Percentiles rank a stretch among this genome's conserved stretches.
Conservation (phyloP, 2,329 filamentous ascomycete genomes). For the Pseudogymnoascus sp. region DNA sequence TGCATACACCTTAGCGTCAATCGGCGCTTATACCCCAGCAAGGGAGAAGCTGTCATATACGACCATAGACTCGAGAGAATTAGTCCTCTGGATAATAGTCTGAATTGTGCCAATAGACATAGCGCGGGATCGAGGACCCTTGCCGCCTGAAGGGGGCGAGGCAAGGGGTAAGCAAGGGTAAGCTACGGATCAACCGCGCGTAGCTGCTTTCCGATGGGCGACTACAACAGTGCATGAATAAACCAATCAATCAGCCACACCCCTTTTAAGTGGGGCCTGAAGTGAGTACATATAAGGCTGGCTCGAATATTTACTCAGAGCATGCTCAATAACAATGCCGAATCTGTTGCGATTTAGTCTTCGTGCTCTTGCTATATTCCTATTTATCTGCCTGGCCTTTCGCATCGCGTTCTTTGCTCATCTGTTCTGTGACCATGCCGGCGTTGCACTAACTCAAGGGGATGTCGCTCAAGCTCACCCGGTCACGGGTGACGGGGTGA, state of each 20-base stretch:
- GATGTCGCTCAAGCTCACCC: conserved; percentile 9
- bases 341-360: background rate
- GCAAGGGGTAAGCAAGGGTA: background rate
- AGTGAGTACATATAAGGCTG: too few relatives aligned
- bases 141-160: background rate
- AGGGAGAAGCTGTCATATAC: too few relatives aligned
- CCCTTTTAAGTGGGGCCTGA: too few relatives aligned
- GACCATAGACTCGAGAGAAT: background rate
- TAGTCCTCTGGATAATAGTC: background rate
- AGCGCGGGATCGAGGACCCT: background rate
- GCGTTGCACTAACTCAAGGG: conserved; percentile 14
- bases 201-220: too few relatives aligned
- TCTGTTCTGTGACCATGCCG: conserved; percentile 17
- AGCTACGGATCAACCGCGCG: background rate
- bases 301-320: background rate
- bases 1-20: too few relatives aligned
- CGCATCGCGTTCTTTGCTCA: conserved; percentile 13
- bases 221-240: too few relatives aligned
- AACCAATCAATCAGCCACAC: too few relatives aligned
- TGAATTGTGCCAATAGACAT: background rate
- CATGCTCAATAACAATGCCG: background rate
- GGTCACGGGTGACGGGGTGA: conserved; percentile 30
- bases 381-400: conserved; percentile 6
- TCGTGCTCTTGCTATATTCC: background rate
- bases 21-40: too few relatives aligned